phyloP scores from a whole-genome alignment of 2,329 filamentous ascomycete genomes.

The Colletotrichum gloeosporioides region DNA sequence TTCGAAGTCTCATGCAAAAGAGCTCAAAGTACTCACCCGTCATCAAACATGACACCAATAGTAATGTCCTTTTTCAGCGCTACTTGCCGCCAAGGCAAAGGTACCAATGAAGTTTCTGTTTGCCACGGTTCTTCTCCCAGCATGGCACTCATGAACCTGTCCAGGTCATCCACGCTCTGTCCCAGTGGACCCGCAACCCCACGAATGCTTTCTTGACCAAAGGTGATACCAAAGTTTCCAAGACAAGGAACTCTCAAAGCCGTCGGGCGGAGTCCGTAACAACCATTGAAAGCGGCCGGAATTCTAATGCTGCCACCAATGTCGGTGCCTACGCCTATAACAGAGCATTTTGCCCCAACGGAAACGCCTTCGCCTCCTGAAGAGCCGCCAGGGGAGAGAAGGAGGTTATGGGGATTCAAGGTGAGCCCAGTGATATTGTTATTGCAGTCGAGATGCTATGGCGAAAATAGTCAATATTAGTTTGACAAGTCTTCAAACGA shows the following conservation, averaged over 20 bases:
- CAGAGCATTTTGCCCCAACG: constrained; percentile 61
- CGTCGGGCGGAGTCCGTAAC: constrained; percentile 61
- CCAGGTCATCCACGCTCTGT: constrained; percentile 59
- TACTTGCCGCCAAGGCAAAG: constrained; percentile 58
- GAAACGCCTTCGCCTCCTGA: constrained; percentile 72
- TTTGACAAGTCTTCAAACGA: accelerated
- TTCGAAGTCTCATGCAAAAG: background rate
- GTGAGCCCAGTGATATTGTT: background rate
- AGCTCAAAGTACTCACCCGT: constrained; percentile 47
- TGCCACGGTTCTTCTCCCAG: constrained; percentile 61
- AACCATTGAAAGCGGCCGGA: constrained; percentile 60
- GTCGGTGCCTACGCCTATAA: constrained; percentile 41
- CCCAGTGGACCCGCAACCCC: constrained; percentile 56
- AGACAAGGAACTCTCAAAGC: constrained; percentile 64
- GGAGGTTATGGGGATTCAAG: constrained; percentile 55
- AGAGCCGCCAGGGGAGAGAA: constrained; percentile 66
- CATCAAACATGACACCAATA: constrained; percentile 68
- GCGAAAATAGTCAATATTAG: background rate
- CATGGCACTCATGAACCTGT: constrained; percentile 57
- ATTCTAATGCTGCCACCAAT: constrained; percentile 26
- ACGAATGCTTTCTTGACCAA: constrained; percentile 68
- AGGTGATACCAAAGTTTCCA: constrained; percentile 58
- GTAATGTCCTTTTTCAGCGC: constrained; percentile 45
- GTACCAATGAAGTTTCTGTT: constrained; percentile 59
- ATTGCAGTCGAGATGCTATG: background rate